Percentiles rank a stretch among this genome's conserved stretches.
Evolutionary conservation across 371 early-diverging fungal species (phyloP).

Genomic region (Coemansia sp.): DNA sequence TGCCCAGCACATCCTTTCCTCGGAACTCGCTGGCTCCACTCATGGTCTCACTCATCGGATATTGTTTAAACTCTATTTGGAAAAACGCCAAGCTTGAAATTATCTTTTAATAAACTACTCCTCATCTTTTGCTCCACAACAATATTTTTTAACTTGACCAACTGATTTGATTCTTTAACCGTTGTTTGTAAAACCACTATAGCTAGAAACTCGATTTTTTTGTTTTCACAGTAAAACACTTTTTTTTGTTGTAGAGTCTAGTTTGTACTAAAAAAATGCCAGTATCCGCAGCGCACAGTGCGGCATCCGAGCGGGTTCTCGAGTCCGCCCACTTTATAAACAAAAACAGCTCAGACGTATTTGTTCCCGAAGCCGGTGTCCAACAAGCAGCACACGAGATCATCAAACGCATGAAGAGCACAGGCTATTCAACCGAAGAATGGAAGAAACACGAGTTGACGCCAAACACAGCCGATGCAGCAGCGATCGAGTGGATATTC

Average conservation of each 20-base stretch:
- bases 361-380: constrained; percentile 60
- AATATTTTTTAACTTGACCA: background rate
- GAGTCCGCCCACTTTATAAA: constrained; percentile 39
- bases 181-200: background rate
- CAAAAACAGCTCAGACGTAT: constrained; percentile 64
- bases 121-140: background rate
- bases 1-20: constrained; percentile 25
- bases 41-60: background rate
- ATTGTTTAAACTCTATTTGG: background rate
- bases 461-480: constrained; percentile 60
- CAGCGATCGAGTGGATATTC: constrained; percentile 80
- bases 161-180: constrained; percentile 3
- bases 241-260: background rate
- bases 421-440: constrained; percentile 64
- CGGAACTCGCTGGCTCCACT: constrained; percentile 6
- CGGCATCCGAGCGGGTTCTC: constrained; percentile 24
- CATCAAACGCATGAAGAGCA: constrained; percentile 61
- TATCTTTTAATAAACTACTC: background rate
- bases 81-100: background rate
- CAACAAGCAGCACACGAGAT: constrained; percentile 62
- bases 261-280: constrained; percentile 20
- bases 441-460: constrained; percentile 76
- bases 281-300: background rate
- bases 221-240: background rate
- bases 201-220: background rate